Percentiles rank a stretch among this genome's conserved stretches.
phyloP scores from a whole-genome alignment of 306 rosid genomes.

The Myrica gale region DNA sequence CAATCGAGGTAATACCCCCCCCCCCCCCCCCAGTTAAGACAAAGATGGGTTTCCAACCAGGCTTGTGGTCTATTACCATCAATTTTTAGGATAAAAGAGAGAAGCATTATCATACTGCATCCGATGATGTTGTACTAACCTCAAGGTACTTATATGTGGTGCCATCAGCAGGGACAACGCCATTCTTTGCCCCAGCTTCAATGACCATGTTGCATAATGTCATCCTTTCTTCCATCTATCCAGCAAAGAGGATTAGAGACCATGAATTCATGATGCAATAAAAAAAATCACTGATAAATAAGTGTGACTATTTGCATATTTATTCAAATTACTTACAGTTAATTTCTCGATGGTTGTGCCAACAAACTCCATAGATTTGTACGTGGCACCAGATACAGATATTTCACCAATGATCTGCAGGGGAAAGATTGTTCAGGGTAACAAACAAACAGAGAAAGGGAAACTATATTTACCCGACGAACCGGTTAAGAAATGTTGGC shows the following conservation, averaged over 20 bases:
- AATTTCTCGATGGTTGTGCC: conserved; percentile 88
- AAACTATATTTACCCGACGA: neutral
- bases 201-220: conserved; percentile 93
- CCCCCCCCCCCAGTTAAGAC: neutral
- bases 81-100: neutral
- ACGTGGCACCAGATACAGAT: conserved; percentile 84
- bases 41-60: neutral
- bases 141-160: conserved; percentile 85
- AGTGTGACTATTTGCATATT: neutral
- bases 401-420: conserved; percentile 91
- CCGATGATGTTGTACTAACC: conserved; percentile 46
- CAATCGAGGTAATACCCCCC: neutral
- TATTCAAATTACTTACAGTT: conserved; percentile 45
- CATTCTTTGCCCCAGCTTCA: conserved; percentile 95
- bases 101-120: conserved; percentile 15
- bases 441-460: neutral
- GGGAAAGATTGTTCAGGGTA: conserved; percentile 13
- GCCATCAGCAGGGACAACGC: conserved; percentile 77
- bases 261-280: neutral
- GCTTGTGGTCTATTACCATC: neutral
- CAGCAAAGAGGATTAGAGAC: neutral
- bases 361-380: conserved; percentile 91
- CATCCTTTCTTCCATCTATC: conserved; percentile 94
- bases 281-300: neutral
- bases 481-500: neutral